A percentile compares a stretch with the other conserved stretches of the same genome.
These are phyloP conservation scores for Penicillium subrubescens DNA, from an alignment of 495 filamentous ascomycete species.

Conservation along the genomic window DNA sequence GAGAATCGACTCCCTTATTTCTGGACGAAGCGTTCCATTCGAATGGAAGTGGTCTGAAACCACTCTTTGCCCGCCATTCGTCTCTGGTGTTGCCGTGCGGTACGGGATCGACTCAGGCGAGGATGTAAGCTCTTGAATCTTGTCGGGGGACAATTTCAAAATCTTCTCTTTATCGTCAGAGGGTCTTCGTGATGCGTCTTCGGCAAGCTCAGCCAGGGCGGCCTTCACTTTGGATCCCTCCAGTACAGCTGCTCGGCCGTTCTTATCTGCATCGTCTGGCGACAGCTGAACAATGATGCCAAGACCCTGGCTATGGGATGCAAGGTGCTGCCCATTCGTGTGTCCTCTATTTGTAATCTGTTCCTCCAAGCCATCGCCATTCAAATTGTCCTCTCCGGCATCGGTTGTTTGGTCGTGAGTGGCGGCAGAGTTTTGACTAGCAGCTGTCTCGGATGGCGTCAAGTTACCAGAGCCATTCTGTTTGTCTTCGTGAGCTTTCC, in stretches of 20 bases:
- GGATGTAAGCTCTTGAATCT: slow-evolving; percentile 58
- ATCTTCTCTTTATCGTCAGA: slow-evolving; percentile 42
- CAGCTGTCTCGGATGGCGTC: slow-evolving; percentile 10
- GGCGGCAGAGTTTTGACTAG: not conserved
- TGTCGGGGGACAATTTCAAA: slow-evolving; percentile 53
- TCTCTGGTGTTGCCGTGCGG: slow-evolving; percentile 30
- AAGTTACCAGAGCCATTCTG: not conserved
- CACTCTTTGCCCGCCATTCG: slow-evolving; percentile 25
- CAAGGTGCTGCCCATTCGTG: not conserved
- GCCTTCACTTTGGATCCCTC: slow-evolving; percentile 24
- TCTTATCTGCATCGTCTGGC: slow-evolving; percentile 1
- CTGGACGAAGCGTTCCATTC: slow-evolving; percentile 10
- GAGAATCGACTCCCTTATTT: slow-evolving; percentile 17
- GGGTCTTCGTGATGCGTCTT: slow-evolving; percentile 15
- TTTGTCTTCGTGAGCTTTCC: not conserved
- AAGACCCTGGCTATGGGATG: slow-evolving; percentile 21
- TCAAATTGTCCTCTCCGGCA: not conserved
- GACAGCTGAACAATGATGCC: slow-evolving; percentile 28
- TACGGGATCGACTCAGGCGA: slow-evolving; percentile 56
- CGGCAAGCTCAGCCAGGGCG: slow-evolving; percentile 23
- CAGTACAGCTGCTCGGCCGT: slow-evolving; percentile 19
- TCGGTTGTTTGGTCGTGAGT: not conserved
- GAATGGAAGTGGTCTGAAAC: slow-evolving; percentile 27
- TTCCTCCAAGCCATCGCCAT: not conserved
- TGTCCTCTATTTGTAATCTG: not conserved